phyloP scores from a whole-genome alignment of 1,139 yeast genomes.

The Hyphopichia buzzinii region DNA sequence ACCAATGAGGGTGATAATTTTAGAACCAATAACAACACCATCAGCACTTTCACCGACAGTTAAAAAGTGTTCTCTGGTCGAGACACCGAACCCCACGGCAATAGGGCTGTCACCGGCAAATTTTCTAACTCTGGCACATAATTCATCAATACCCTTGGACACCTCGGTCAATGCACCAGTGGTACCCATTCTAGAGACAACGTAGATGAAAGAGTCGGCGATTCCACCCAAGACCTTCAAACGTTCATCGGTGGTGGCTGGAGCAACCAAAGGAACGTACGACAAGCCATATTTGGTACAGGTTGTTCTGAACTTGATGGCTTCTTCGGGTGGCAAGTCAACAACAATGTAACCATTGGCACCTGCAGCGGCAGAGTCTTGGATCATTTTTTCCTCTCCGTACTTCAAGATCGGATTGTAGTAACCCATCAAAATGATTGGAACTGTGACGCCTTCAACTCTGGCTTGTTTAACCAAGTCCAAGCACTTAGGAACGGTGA shows the following conservation, averaged over 20 bases:
- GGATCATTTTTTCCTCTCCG: slow-evolving; percentile 81
- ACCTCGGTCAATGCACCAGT: slow-evolving; percentile 83
- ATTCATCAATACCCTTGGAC: slow-evolving; percentile 60
- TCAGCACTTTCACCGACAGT: slow-evolving; percentile 78
- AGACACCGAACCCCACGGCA: slow-evolving; percentile 97
- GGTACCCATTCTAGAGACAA: slow-evolving; percentile 96
- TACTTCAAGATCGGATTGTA: slow-evolving; percentile 89
- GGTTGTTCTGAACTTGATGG: slow-evolving; percentile 73
- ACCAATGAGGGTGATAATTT: slow-evolving; percentile 67
- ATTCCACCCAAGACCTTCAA: slow-evolving; percentile 72
- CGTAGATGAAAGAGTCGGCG: slow-evolving; percentile 94
- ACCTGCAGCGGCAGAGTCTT: slow-evolving; percentile 80
- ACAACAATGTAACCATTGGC: slow-evolving; percentile 94
- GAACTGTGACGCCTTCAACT: slow-evolving; percentile 77
- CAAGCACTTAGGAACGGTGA: slow-evolving; percentile 65
- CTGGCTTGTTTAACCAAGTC: slow-evolving; percentile 77
- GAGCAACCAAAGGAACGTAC: slow-evolving; percentile 92
- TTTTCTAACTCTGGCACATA: slow-evolving; percentile 73
- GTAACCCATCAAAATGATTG: slow-evolving; percentile 94
- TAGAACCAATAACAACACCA: slow-evolving; percentile 95
- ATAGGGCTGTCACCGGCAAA: slow-evolving; percentile 76
- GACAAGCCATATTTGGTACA: slow-evolving; percentile 72
- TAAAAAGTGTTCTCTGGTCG: slow-evolving; percentile 86
- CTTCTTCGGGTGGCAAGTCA: slow-evolving; percentile 98
- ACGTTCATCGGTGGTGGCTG: slow-evolving; percentile 91